Conservation (phyloP, 2,329 filamentous ascomycete species). For the Aspergillus niger region DNA sequence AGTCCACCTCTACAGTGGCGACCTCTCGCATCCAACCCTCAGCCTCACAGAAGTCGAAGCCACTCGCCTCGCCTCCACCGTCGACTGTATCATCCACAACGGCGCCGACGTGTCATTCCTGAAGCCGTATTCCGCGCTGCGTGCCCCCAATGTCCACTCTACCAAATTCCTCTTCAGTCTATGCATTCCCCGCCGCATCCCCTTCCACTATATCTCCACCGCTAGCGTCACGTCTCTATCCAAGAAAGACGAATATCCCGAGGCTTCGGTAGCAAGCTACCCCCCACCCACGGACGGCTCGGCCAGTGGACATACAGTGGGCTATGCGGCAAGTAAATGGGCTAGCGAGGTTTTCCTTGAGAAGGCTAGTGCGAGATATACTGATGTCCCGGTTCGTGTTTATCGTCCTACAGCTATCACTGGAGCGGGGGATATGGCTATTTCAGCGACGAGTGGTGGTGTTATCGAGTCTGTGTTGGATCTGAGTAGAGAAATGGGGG, state of each 20-base stretch:
- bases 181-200: conserved; percentile 22
- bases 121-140: conserved; percentile 32
- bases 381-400: no score
- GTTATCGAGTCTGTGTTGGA: no score
- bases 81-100: conserved; percentile 57
- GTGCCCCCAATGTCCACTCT: conserved; percentile 27
- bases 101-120: conserved; percentile 45
- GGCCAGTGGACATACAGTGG: conserved; percentile 18
- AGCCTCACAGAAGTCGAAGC: conserved; percentile 41
- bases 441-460: no score
- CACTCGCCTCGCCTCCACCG: conserved; percentile 29
- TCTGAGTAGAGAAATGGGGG: no score
- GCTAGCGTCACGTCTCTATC: conserved; percentile 34
- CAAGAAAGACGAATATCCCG: conserved; percentile 20
- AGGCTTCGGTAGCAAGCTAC: conserved; percentile 16
- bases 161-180: conserved; percentile 27
- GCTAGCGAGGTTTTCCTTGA: conserved; percentile 43
- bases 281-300: conserved; percentile 29
- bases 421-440: no score
- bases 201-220: conserved; percentile 38
- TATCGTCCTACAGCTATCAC: no score
- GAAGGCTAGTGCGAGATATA: not conserved
- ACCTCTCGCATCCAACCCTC: conserved; percentile 39
- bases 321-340: conserved; percentile 45
- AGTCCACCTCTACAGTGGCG: conserved; percentile 39